Percentiles rank a stretch among this genome's conserved stretches.
Conservation (phyloP, 108 stramenopile species). For the Fragilaria crotonensis region DNA sequence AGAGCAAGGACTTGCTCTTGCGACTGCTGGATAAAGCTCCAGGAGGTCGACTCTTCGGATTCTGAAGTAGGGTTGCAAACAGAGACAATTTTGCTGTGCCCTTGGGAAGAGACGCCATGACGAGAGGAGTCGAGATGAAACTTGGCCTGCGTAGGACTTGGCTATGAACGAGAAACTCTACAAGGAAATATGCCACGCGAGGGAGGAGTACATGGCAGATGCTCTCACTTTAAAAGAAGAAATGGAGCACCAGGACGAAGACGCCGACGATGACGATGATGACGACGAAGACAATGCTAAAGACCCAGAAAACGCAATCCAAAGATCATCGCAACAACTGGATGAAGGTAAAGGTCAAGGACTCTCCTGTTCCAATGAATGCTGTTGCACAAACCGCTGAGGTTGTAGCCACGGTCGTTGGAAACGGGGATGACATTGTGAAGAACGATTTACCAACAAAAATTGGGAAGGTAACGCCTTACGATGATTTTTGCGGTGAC, state of each 20-base stretch:
- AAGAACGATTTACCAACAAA: conserved; percentile 8
- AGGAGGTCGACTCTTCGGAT: too few species aligned
- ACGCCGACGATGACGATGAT: conserved; percentile 50
- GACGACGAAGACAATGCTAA: conserved; percentile 54
- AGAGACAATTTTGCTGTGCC: too few species aligned
- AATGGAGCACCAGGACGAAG: conserved; percentile 49
- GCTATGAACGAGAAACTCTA: conserved; percentile 10
- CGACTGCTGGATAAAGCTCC: conserved; percentile 41
- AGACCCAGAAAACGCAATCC: conserved; percentile 1
- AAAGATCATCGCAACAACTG: not conserved
- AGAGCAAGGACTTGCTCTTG: conserved; percentile 29
- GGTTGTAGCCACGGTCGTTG: not conserved
- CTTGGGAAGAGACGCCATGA: too few species aligned
- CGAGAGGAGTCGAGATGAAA: too few species aligned
- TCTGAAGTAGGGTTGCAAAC: too few species aligned
- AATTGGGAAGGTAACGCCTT: conserved; percentile 43
- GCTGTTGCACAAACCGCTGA: too few species aligned
- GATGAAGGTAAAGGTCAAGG: not conserved
- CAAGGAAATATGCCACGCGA: conserved; percentile 41
- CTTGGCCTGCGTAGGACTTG: too few species aligned
- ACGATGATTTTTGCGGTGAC: conserved; percentile 79
- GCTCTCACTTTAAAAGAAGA: conserved; percentile 70
- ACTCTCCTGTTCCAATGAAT: not conserved
- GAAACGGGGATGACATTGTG: not conserved
- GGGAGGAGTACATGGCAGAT: conserved; percentile 76